Evolutionary conservation across 176 grass and related monocot species (phyloP), one percentile per base, ranked within the genome.

Genomic region (Saccharum spontaneum): DNA sequence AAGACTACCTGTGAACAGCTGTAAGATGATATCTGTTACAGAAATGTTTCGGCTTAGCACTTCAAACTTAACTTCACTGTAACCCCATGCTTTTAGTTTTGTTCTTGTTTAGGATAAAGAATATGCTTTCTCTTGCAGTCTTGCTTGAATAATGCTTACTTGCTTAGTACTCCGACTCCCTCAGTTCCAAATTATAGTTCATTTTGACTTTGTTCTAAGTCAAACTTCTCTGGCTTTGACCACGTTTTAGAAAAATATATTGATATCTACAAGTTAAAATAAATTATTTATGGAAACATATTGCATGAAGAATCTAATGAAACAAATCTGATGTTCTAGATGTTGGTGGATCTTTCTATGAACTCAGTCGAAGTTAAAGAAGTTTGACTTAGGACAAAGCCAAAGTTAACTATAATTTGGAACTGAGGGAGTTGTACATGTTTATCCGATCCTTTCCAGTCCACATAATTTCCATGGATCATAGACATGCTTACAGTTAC

Each of bases 401-500:
- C 8, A 10, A 59, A 59, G 22, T 23, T 59, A 22, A 57, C 20
- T 57, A 22, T 10, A 23, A 23, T 23, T n/a, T 59, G 55, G 22
- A 23, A 59, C 8, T 23, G 55, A n/a, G 22, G 55, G 55, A n/a
- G 40, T 72, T 9, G 39, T 82, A 64, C 44, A 45, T 18, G 1
- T 67, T 59, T 3, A 22, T 82, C 4, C 28, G 45, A 67, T 78
- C 40, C 5, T 60, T 63, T 37, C 30, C 12, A 34, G 15, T 37
- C 73, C 74, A 1, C 36, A 11, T 54, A 45, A 76, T 55, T 75
- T 81, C 28, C 61, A 75, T 84, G 55, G 6, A 72, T n/a, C 64
- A 11, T 84, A 33, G 9, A n/a, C 7, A 61, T 64, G 55, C 13
- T 45, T 71, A 49, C 17, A 85, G 39, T 38, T 64, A 39, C 17